These are phyloP conservation scores for Neospermospora avenae DNA, from an alignment of 2,329 filamentous ascomycete species.

Conservation along the genomic window DNA sequence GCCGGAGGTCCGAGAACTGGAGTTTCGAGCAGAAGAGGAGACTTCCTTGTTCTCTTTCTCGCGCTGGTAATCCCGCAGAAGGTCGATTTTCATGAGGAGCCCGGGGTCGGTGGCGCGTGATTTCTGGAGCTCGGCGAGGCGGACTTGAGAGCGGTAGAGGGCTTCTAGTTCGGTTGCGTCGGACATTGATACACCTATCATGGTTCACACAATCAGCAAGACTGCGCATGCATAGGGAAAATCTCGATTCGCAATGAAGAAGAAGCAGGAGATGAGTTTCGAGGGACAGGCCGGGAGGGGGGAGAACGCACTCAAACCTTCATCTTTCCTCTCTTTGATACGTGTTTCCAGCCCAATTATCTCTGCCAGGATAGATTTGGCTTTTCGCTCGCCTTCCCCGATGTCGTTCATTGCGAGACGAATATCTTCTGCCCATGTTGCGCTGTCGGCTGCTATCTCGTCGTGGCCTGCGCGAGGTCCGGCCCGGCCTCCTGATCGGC, in stretches of 20 bases:
- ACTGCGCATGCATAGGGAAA: too few relatives aligned
- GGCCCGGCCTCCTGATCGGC: slow-evolving; percentile 12
- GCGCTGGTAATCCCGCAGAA: slow-evolving; percentile 23
- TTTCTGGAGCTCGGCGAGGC: slow-evolving; percentile 29
- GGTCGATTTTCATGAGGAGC: slow-evolving; percentile 16
- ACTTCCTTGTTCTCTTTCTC: slow-evolving; percentile 27
- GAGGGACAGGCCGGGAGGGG: too few relatives aligned
- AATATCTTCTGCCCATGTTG: slow-evolving; percentile 14
- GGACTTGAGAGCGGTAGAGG: slow-evolving; percentile 33
- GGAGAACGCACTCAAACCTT: slow-evolving; percentile 13
- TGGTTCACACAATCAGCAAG: slow-evolving; percentile 3
- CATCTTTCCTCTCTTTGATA: slow-evolving; percentile 15
- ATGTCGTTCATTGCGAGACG: neutral
- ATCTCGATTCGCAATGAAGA: too few relatives aligned
- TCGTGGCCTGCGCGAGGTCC: slow-evolving; percentile 15
- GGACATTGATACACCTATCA: slow-evolving; percentile 23
- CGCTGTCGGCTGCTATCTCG: slow-evolving; percentile 10
- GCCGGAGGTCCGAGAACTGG: slow-evolving; percentile 23
- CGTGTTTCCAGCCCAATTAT: slow-evolving; percentile 20
- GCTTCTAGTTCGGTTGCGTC: slow-evolving; percentile 27
- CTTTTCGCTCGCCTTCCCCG: slow-evolving; percentile 7
- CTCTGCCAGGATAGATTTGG: slow-evolving; percentile 16
- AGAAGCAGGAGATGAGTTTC: too few relatives aligned
- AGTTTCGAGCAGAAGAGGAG: slow-evolving; percentile 23
- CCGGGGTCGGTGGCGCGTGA: slow-evolving; percentile 10